phyloP scores from a whole-genome alignment of 1,284 basidiomycete species.

The Puccinia novopanici region DNA sequence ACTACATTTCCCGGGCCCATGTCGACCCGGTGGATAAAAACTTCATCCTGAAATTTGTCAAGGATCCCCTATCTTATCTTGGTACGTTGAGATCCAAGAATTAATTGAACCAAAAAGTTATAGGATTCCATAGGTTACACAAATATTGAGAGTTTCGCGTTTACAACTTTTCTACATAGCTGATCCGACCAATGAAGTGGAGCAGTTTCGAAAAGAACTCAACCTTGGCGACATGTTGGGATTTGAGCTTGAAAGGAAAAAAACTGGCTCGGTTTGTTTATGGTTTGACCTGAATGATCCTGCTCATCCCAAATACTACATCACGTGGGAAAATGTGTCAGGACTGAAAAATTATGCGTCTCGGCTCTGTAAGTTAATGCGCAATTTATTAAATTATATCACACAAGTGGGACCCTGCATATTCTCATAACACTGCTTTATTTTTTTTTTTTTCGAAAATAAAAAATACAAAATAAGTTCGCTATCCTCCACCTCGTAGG shows the following conservation, averaged over 20 bases:
- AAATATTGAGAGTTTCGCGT: background rate
- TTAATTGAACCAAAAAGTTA: background rate
- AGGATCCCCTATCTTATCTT: constrained; percentile 3
- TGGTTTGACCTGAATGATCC: background rate
- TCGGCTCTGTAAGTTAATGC: background rate
- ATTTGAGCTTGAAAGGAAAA: background rate
- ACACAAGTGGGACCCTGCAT: too few species aligned
- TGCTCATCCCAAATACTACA: background rate
- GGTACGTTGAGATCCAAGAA: background rate
- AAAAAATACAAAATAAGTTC: too few species aligned
- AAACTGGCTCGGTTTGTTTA: background rate
- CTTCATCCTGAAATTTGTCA: background rate
- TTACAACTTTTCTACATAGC: background rate
- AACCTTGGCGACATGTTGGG: background rate
- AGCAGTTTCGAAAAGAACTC: background rate
- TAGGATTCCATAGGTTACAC: background rate
- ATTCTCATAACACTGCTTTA: background rate
- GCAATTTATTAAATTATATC: background rate
- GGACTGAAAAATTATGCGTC: background rate
- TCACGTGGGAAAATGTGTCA: background rate
- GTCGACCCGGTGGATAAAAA: background rate
- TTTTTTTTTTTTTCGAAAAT: background rate
- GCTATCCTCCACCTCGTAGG: background rate
- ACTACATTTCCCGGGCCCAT: background rate
- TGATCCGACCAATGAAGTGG: constrained; percentile 22